These are phyloP conservation scores for Fusarium sp. DNA, from an alignment of 2,329 filamentous ascomycete genomes.

Conservation along the genomic window DNA sequence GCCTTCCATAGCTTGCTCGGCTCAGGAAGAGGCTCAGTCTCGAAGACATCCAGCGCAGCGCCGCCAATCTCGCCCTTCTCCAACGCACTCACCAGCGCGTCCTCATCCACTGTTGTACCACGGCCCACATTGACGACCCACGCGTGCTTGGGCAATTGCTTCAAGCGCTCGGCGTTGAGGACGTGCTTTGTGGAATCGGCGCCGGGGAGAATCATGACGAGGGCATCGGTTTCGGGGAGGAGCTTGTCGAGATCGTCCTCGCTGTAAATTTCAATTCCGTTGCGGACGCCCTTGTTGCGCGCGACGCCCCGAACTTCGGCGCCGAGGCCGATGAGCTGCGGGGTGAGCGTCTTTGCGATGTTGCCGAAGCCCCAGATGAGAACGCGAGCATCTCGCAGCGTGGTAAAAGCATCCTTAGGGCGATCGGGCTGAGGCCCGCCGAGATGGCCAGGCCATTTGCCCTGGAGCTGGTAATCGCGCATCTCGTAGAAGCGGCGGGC, in stretches of 20 bases:
- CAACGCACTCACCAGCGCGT: conserved; percentile 61
- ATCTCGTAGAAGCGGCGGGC: conserved; percentile 72
- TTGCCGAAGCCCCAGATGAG: conserved; percentile 76
- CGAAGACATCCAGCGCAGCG: conserved; percentile 65
- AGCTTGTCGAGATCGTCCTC: conserved; percentile 67
- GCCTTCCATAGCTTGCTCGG: conserved; percentile 63
- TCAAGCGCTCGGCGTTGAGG: conserved; percentile 66
- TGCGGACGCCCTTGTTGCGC: conserved; percentile 66
- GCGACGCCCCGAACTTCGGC: conserved; percentile 72
- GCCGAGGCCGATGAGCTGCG: conserved; percentile 67
- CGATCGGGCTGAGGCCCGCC: conserved; percentile 72
- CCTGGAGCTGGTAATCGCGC: conserved; percentile 70
- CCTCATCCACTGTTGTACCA: conserved; percentile 64
- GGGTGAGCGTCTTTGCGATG: conserved; percentile 72
- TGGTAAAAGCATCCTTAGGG: conserved; percentile 68
- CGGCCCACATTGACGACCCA: conserved; percentile 68
- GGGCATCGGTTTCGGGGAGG: conserved; percentile 69
- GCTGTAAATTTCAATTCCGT: conserved; percentile 68
- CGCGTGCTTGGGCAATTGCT: conserved; percentile 67
- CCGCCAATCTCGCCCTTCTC: conserved; percentile 60
- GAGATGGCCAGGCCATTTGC: conserved; percentile 71
- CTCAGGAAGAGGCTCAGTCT: conserved; percentile 60
- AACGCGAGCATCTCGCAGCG: conserved; percentile 69
- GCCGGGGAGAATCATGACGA: conserved; percentile 77
- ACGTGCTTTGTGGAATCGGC: conserved; percentile 67